Conservation (phyloP, 192 early-diverging fungal genomes). For the Jimgerdemannia lactiflua region DNA sequence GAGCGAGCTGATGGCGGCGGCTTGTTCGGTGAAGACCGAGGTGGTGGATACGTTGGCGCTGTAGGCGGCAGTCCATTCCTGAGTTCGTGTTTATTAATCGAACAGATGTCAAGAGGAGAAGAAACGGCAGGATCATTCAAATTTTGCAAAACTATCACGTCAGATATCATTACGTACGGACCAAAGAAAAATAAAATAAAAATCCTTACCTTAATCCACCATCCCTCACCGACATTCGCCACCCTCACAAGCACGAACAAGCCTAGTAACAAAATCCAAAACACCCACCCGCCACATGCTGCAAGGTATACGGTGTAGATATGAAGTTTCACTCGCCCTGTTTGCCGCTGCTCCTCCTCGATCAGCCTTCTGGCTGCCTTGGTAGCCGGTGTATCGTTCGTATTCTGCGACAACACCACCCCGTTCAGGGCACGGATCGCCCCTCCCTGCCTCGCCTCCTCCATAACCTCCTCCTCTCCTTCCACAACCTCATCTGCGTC, state of each 20-base stretch:
- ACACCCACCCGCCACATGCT: slow-evolving; percentile 55
- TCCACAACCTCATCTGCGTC: slow-evolving; percentile 1
- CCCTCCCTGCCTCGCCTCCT: slow-evolving; percentile 67
- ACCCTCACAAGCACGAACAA: slow-evolving; percentile 18
- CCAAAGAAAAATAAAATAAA: background rate
- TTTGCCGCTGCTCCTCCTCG: slow-evolving; percentile 68
- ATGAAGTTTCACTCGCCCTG: slow-evolving; percentile 65
- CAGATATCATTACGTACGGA: no score
- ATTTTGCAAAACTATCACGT: no score
- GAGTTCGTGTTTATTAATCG: background rate
- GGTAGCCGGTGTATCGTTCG: background rate
- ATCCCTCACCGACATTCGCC: background rate
- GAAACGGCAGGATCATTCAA: no score
- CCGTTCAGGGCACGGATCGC: slow-evolving; percentile 18
- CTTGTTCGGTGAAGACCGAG: background rate
- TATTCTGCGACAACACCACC: no score
- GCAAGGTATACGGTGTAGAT: slow-evolving; percentile 77
- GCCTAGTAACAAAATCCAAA: slow-evolving; percentile 51
- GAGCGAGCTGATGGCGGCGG: background rate
- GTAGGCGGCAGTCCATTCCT: background rate
- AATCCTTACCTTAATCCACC: slow-evolving; percentile 44
- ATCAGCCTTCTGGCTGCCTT: slow-evolving; percentile 51
- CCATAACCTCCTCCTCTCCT: slow-evolving; percentile 77
- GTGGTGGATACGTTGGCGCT: background rate
- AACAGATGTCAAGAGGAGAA: no score